These are phyloP conservation scores for Xylaria cubensis DNA, from an alignment of 495 filamentous ascomycete species.

Conservation along the genomic window DNA sequence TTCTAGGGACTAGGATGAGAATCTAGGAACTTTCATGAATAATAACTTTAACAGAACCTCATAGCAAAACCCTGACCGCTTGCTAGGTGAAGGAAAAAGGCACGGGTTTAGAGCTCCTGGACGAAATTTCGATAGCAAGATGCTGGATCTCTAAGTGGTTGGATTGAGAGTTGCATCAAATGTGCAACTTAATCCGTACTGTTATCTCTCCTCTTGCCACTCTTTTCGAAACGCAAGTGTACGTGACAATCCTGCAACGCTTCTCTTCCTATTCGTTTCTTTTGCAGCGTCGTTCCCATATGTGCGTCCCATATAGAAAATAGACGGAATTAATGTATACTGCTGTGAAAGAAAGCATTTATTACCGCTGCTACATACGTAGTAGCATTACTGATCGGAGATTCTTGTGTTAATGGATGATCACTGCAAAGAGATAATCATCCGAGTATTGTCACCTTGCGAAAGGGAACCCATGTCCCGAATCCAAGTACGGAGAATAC, in stretches of 20 bases:
- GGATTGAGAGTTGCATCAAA: background rate
- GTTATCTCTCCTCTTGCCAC: background rate
- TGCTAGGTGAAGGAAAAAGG: background rate
- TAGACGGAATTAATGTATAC: background rate
- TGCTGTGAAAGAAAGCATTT: background rate
- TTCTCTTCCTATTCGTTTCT: background rate
- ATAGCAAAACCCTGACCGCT: background rate
- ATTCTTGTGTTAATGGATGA: background rate
- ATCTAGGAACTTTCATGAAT: constrained; percentile 1
- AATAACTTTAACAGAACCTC: constrained; percentile 29
- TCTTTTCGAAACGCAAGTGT: background rate
- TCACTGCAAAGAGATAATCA: background rate
- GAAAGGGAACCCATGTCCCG: constrained; percentile 4
- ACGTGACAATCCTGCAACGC: background rate
- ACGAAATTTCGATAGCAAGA: background rate
- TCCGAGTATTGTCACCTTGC: background rate
- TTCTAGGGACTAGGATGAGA: constrained; percentile 5
- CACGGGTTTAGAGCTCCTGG: background rate
- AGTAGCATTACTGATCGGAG: background rate
- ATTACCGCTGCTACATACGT: background rate
- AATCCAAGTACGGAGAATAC: background rate
- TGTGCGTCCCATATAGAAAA: background rate
- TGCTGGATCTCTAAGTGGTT: background rate
- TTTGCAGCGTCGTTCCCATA: background rate
- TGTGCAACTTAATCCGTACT: background rate